phyloP scores from a whole-genome alignment of 2,329 filamentous ascomycete species.

The Trichoderma sp. region DNA sequence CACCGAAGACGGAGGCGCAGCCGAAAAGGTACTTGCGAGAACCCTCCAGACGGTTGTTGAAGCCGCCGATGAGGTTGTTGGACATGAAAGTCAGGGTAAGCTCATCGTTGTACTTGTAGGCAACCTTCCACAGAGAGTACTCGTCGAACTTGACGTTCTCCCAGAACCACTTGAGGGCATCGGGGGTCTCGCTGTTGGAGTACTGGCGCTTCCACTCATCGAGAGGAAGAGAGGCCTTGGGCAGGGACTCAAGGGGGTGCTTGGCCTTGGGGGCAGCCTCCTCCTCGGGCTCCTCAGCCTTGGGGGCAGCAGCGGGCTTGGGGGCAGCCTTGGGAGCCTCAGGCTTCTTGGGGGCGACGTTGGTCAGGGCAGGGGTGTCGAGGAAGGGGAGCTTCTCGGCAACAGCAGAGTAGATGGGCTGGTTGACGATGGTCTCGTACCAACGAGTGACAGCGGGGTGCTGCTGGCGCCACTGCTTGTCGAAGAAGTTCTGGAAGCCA shows the following conservation, averaged over 20 bases:
- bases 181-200: conserved; percentile 90
- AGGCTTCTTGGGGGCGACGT: conserved; percentile 76
- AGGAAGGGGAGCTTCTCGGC: conserved; percentile 76
- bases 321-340: conserved; percentile 74
- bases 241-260: conserved; percentile 89
- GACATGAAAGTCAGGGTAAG: conserved; percentile 98
- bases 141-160: conserved; percentile 91
- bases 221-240: conserved; percentile 77
- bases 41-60: conserved; percentile 95
- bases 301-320: conserved; percentile 43
- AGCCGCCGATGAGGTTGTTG: conserved; percentile 96
- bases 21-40: conserved; percentile 99
- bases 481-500: conserved; percentile 93
- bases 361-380: conserved; percentile 76
- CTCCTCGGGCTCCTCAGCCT: conserved; percentile 38
- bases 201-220: conserved; percentile 99
- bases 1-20: conserved; percentile 83
- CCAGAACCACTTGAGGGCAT: conserved; percentile 97
- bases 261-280: conserved; percentile 77
- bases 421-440: conserved; percentile 93
- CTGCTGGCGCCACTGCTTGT: conserved; percentile 81
- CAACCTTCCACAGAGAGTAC: conserved; percentile 91
- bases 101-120: conserved; percentile 99
- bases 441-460: conserved; percentile 89
- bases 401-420: conserved; percentile 85